phyloP scores from a whole-genome alignment of 192 early-diverging fungal genomes.

The Backusella liffmaniae region DNA sequence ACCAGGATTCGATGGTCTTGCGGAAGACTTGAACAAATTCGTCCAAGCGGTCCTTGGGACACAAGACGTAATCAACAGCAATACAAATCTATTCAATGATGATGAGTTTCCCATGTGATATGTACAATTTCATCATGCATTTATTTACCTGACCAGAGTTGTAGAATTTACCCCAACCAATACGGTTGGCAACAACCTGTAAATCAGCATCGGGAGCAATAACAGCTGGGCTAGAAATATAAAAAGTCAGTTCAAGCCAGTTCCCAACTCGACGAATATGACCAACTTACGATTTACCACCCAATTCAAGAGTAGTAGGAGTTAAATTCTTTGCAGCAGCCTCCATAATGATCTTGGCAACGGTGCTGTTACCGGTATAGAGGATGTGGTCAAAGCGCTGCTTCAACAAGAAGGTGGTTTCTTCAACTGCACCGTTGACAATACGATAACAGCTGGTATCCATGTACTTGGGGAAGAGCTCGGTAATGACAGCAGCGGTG shows the following conservation, averaged over 20 bases:
- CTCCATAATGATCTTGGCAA: slow-evolving; percentile 80
- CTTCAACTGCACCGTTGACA: slow-evolving; percentile 75
- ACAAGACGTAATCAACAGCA: slow-evolving; percentile 73
- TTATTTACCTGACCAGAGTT: slow-evolving; percentile 80
- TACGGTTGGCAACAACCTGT: slow-evolving; percentile 60
- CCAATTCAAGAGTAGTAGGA: slow-evolving; percentile 90
- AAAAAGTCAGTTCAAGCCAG: neutral
- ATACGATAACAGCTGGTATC: slow-evolving; percentile 66
- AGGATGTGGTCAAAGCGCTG: slow-evolving; percentile 88
- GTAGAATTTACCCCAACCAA: slow-evolving; percentile 79
- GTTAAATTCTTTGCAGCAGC: slow-evolving; percentile 87
- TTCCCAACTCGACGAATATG: neutral
- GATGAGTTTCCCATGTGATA: too few species aligned
- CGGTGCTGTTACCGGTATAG: slow-evolving; percentile 82
- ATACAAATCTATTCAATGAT: slow-evolving; percentile 64
- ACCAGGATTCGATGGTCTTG: slow-evolving; percentile 38
- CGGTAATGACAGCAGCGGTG: slow-evolving; percentile 60
- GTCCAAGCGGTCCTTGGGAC: slow-evolving; percentile 43
- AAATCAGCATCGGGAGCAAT: slow-evolving; percentile 70
- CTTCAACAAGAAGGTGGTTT: slow-evolving; percentile 75
- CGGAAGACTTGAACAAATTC: slow-evolving; percentile 52
- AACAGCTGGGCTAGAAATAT: slow-evolving; percentile 53
- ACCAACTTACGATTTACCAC: slow-evolving; percentile 72
- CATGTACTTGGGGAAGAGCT: slow-evolving; percentile 75
- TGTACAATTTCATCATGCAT: too few species aligned